Conservation (phyloP, 192 early-diverging fungal species). For the Phycomyces nitens region DNA sequence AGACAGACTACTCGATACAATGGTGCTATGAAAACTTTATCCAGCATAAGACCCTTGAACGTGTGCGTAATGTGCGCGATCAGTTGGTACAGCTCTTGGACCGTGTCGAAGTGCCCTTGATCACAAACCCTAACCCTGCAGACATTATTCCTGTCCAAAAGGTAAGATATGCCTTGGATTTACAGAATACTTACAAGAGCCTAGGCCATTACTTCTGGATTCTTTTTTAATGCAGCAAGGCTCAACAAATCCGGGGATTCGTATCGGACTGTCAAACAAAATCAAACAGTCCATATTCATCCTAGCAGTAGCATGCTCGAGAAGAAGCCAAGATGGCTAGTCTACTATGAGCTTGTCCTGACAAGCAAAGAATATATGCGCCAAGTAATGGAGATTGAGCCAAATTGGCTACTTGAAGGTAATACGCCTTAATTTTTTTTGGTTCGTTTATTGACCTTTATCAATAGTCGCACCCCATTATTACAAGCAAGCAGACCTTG, state of each 20-base stretch:
- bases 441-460: neutral
- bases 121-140: constrained; percentile 77
- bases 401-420: constrained; percentile 82
- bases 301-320: constrained; percentile 81
- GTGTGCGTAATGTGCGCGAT: constrained; percentile 89
- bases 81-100: constrained; percentile 92
- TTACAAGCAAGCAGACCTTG: constrained; percentile 67
- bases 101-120: constrained; percentile 80
- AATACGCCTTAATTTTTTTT: constrained; percentile 4
- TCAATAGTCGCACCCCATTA: constrained; percentile 74
- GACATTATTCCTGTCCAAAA: constrained; percentile 90
- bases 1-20: constrained; percentile 85
- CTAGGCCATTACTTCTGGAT: constrained; percentile 82
- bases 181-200: neutral
- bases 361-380: constrained; percentile 96
- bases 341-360: constrained; percentile 91
- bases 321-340: constrained; percentile 78
- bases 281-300: constrained; percentile 89
- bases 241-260: constrained; percentile 84
- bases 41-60: constrained; percentile 85
- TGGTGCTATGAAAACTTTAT: constrained; percentile 99
- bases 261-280: constrained; percentile 88
- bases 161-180: constrained; percentile 13
- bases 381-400: constrained; percentile 88
- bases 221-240: constrained; percentile 92